Conservation (phyloP, 805 yeast species). For the Wickerhamiella sorbophila region DNA sequence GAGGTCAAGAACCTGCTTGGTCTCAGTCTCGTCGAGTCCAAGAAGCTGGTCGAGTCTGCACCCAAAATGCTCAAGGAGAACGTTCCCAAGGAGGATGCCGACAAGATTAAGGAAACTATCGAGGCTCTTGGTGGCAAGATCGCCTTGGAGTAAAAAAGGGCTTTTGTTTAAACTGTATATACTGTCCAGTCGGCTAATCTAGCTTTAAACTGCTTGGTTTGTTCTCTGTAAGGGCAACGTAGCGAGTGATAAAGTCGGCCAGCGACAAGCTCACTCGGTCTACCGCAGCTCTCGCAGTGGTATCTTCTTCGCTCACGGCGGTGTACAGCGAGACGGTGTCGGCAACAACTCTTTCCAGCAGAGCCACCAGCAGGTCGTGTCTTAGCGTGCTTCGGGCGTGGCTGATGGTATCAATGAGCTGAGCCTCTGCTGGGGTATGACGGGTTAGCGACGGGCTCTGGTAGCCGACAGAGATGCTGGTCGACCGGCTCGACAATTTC, state of each 20-base stretch:
- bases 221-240: neutral
- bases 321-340: neutral
- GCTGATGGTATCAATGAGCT: conserved; percentile 1
- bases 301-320: neutral
- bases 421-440: conserved; percentile 3
- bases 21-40: conserved; percentile 86
- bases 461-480: neutral
- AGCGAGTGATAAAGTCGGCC: conserved; percentile 2
- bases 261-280: conserved; percentile 4
- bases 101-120: conserved; percentile 80
- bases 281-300: neutral
- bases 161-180: conserved; percentile 1
- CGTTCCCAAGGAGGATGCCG: conserved; percentile 95
- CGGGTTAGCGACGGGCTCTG: neutral
- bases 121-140: conserved; percentile 95
- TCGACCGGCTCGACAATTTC: neutral
- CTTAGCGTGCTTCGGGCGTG: neutral
- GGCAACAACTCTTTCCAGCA: conserved; percentile 2
- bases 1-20: conserved; percentile 90
- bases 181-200: neutral
- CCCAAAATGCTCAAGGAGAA: conserved; percentile 93
- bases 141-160: conserved; percentile 49
- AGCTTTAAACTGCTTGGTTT: neutral
- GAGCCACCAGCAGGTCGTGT: neutral
- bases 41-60: conserved; percentile 95